Evolutionary conservation across 371 early-diverging fungal genomes (phyloP).

Genomic region (Zopfochytrium polystomum): DNA sequence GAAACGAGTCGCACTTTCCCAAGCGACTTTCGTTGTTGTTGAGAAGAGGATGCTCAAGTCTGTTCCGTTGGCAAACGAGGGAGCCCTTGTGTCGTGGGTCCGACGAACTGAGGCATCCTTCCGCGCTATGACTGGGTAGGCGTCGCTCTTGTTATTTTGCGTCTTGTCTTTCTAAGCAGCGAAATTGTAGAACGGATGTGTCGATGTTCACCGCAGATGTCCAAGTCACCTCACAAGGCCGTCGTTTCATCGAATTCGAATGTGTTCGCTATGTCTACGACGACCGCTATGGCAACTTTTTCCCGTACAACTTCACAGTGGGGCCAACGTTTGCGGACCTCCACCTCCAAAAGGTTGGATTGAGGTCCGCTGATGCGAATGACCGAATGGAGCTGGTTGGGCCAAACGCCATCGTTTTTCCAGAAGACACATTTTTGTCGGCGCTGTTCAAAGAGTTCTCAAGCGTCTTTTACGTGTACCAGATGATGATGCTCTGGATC

Average conservation of each 20-base stretch:
- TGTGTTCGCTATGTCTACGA: conserved; percentile 70
- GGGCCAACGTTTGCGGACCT: conserved; percentile 55
- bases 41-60: conserved; percentile 57
- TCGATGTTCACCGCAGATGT: conserved; percentile 17
- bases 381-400: conserved; percentile 62
- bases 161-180: not conserved
- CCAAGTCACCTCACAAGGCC: conserved; percentile 41
- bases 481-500: conserved; percentile 69
- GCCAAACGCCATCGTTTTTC: conserved; percentile 69
- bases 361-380: conserved; percentile 57
- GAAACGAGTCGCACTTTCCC: conserved; percentile 44
- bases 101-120: conserved; percentile 33
- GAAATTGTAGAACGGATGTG: conserved; percentile 7
- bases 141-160: not conserved
- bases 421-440: conserved; percentile 39
- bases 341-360: conserved; percentile 48
- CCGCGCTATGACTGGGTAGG: not conserved
- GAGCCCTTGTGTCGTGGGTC: conserved; percentile 27
- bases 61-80: conserved; percentile 55
- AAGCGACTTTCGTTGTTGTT: conserved; percentile 62
- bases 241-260: conserved; percentile 67
- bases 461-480: conserved; percentile 76
- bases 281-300: conserved; percentile 41
- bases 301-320: conserved; percentile 56
- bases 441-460: conserved; percentile 65